Evolutionary conservation across 495 filamentous ascomycete species (phyloP).

Genomic region (Xylaria telfairii): DNA sequence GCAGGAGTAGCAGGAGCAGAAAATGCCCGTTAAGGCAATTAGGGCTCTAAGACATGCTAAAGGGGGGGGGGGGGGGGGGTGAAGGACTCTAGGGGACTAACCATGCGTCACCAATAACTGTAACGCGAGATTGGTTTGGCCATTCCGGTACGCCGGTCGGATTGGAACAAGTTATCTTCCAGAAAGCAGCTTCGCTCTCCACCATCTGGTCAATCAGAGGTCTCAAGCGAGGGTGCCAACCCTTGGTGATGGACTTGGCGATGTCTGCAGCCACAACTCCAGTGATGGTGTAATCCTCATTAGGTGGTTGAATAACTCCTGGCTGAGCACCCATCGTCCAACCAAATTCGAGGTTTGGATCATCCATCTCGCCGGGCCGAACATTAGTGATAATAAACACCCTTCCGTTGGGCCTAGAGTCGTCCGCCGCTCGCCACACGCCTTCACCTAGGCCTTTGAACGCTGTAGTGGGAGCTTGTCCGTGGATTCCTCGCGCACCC

Average conservation of each 20-base stretch:
- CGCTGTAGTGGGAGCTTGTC: slow-evolving; percentile 58
- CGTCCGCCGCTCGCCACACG: slow-evolving; percentile 53
- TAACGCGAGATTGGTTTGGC: slow-evolving; percentile 59
- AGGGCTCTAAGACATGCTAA: no score
- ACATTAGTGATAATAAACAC: slow-evolving; percentile 63
- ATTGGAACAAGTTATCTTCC: slow-evolving; percentile 63
- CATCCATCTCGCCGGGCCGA: slow-evolving; percentile 59
- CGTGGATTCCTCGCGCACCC: slow-evolving; percentile 61
- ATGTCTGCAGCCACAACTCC: slow-evolving; percentile 57
- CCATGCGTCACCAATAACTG: slow-evolving; percentile 66
- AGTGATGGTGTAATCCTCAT: slow-evolving; percentile 57
- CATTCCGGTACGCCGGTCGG: slow-evolving; percentile 58
- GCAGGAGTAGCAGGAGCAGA: no score
- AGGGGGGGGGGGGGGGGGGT: no score
- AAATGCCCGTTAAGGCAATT: no score
- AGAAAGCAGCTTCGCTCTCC: slow-evolving; percentile 58
- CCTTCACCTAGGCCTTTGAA: slow-evolving; percentile 62
- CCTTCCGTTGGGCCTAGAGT: slow-evolving; percentile 42
- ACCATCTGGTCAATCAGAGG: slow-evolving; percentile 59
- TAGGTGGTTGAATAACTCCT: slow-evolving; percentile 55
- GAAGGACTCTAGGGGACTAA: no score
- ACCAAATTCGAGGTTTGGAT: slow-evolving; percentile 57
- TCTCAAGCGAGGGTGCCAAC: slow-evolving; percentile 57
- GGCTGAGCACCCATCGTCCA: slow-evolving; percentile 62
- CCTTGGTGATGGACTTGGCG: slow-evolving; percentile 51